Base-by-base conservation (phyloP, 2,329 filamentous ascomycete species). In the Beauveria bassiana region DNA sequence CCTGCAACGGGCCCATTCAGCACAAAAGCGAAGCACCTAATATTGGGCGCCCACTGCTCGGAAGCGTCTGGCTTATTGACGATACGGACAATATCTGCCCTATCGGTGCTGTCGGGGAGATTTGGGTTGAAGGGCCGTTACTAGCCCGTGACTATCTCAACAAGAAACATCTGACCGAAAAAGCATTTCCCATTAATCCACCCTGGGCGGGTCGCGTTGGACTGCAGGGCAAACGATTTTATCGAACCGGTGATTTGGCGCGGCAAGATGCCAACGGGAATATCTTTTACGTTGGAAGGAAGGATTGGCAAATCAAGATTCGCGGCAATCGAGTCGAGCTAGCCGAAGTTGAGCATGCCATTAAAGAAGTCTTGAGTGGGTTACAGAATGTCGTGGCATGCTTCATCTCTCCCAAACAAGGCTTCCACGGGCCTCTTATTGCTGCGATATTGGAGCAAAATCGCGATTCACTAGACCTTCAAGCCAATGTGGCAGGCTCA, bases 271-370 rank as follows among this genome's bases (percentile, higher is more conserved):
- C 68, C 0, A 34, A 60, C 22, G 57, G 56, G 1, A 66, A 67
- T 43, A 66, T 80, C 10, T 64, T 73, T 1, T 79, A 76, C 57
- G 66, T 80, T 53, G 81, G 81, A 52, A 73, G 82, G 26, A 81
- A 80, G 64, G 82, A 85, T 64, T 76, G 75, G 0, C 82, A 85
- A 66, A 75, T 85, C 57, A 85, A 85, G 68, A 69, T 85, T 16
- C 75, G 78, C 38, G 85, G 85, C 31, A 83, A 78, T 62, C 70
- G 81, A 59, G 73, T 82, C 54, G 85, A 80, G 70, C 72, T 80
- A 9, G 60, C 26, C 5, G 65, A 65, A 49, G 60, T 67, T 12
- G 63, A 66, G 24, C 57, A 61, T 38, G 46, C 53, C 20, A 52
- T 68, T 18, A 20, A 26, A 40, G 40, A 51, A 46, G 14, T 38